Evolutionary conservation across 768 basidiomycete species (phyloP).

Genomic region (Phaeotremella skinneri): DNA sequence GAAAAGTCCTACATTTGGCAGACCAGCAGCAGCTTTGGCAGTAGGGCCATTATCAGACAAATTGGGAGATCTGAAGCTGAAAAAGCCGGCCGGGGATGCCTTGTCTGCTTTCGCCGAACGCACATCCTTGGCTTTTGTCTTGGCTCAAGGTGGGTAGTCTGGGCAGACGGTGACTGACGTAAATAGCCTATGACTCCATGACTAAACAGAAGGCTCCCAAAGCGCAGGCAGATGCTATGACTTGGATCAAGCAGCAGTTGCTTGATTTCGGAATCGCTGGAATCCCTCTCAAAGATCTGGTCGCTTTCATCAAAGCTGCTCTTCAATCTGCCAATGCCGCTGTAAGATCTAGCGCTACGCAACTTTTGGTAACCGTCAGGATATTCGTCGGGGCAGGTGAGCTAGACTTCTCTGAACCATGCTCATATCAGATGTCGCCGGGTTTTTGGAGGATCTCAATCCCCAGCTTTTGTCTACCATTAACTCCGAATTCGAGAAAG

Average conservation of each 20-base stretch:
- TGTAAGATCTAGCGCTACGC: constrained; percentile 90
- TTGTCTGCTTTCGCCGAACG: constrained; percentile 82
- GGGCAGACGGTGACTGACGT: neutral
- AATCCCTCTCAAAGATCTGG: constrained; percentile 73
- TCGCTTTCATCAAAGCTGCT: constrained; percentile 83
- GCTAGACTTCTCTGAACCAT: constrained; percentile 26
- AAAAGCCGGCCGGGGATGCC: constrained; percentile 90
- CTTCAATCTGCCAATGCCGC: constrained; percentile 91
- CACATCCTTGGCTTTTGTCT: constrained; percentile 88
- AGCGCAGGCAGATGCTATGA: constrained; percentile 82
- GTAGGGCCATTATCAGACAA: constrained; percentile 85
- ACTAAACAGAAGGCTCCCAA: constrained; percentile 97
- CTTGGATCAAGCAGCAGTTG: constrained; percentile 82
- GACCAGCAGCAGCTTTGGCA: constrained; percentile 76
- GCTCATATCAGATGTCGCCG: constrained; percentile 68
- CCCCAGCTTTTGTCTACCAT: constrained; percentile 90
- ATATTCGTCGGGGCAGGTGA: constrained; percentile 84
- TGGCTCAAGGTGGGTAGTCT: constrained; percentile 71
- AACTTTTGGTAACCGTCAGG: constrained; percentile 83
- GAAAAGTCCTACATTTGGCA: constrained; percentile 75
- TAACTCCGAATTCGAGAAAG: constrained; percentile 86
- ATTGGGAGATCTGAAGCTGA: constrained; percentile 91
- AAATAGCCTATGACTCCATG: constrained; percentile 82
- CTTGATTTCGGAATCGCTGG: constrained; percentile 89
- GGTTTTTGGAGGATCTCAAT: constrained; percentile 89